These are phyloP conservation scores for Aspergillus clavatus DNA, from an alignment of 2,329 filamentous ascomycete species.

Conservation along the genomic window DNA sequence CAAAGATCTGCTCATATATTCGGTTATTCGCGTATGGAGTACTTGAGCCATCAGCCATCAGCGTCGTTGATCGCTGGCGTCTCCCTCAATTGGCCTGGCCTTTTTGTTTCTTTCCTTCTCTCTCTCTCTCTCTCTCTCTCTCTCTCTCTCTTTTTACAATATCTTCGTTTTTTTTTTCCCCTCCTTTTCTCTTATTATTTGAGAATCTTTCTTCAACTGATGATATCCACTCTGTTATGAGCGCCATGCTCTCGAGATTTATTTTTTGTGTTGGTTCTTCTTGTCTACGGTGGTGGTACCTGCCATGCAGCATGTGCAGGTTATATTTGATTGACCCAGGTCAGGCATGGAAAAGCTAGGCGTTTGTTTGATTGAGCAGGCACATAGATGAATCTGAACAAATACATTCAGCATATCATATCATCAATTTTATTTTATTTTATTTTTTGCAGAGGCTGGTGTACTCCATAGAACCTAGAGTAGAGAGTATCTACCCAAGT, in stretches of 20 bases:
- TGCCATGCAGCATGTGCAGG: background rate
- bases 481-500: background rate
- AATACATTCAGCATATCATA: too few species aligned
- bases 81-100: slow-evolving; percentile 1
- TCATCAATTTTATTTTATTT: too few species aligned
- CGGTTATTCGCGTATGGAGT: background rate
- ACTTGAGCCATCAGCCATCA: too few species aligned
- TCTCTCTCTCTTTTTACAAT: slow-evolving; percentile 17
- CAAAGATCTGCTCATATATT: background rate
- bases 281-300: slow-evolving; percentile 1
- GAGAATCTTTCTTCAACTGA: slow-evolving; percentile 11
- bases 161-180: slow-evolving; percentile 1
- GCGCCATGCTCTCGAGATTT: slow-evolving; percentile 9
- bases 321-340: background rate
- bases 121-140: slow-evolving; percentile 14
- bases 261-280: slow-evolving; percentile 4
- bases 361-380: background rate
- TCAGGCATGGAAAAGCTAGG: background rate
- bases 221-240: slow-evolving; percentile 24
- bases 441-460: too few species aligned
- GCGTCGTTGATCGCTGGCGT: slow-evolving; percentile 9
- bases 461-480: too few species aligned
- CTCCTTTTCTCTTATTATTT: slow-evolving; percentile 6
- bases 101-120: slow-evolving; percentile 5
- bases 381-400: background rate